These are phyloP conservation scores for Didymella keratinophila DNA, from an alignment of 2,329 filamentous ascomycete species.

Conservation along the genomic window DNA sequence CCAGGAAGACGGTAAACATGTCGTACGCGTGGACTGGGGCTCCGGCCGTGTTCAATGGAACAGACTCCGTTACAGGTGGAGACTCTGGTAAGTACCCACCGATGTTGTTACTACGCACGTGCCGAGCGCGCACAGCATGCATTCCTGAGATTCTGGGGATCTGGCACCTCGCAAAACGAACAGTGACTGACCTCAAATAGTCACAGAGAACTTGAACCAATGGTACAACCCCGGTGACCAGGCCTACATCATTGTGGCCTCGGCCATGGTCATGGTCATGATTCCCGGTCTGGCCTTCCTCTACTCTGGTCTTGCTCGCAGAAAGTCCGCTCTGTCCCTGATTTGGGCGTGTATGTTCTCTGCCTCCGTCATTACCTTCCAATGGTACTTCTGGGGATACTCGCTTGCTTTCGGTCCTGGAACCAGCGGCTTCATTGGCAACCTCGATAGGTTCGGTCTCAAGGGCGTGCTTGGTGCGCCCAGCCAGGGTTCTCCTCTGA, in stretches of 20 bases:
- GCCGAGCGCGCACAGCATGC: slow-evolving; percentile 18
- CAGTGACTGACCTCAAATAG: slow-evolving; percentile 57
- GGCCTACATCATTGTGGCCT: slow-evolving; percentile 88
- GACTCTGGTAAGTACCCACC: slow-evolving; percentile 72
- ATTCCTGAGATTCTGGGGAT: slow-evolving; percentile 5
- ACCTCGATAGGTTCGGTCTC: slow-evolving; percentile 88
- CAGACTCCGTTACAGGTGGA: slow-evolving; percentile 71
- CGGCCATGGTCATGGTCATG: slow-evolving; percentile 97
- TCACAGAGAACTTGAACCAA: slow-evolving; percentile 88
- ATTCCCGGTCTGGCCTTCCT: slow-evolving; percentile 95
- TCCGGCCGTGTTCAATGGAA: slow-evolving; percentile 59
- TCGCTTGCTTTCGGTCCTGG: slow-evolving; percentile 89
- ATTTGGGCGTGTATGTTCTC: slow-evolving; percentile 98
- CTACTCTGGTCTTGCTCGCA: slow-evolving; percentile 94
- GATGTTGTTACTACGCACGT: slow-evolving; percentile 30
- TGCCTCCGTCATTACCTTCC: slow-evolving; percentile 88
- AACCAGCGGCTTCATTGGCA: slow-evolving; percentile 89
- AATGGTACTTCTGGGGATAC: slow-evolving; percentile 99
- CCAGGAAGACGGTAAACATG: slow-evolving; percentile 47
- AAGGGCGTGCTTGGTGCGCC: slow-evolving; percentile 82
- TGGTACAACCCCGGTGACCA: slow-evolving; percentile 93
- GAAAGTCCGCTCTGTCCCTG: slow-evolving; percentile 96
- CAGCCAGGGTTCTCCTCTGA: slow-evolving; percentile 86
- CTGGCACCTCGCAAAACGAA: neutral
- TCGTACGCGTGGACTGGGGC: slow-evolving; percentile 59